Evolutionary conservation across 2,329 filamentous ascomycete species (phyloP).

Genomic region (Aspergillus oerlinghausenensis): DNA sequence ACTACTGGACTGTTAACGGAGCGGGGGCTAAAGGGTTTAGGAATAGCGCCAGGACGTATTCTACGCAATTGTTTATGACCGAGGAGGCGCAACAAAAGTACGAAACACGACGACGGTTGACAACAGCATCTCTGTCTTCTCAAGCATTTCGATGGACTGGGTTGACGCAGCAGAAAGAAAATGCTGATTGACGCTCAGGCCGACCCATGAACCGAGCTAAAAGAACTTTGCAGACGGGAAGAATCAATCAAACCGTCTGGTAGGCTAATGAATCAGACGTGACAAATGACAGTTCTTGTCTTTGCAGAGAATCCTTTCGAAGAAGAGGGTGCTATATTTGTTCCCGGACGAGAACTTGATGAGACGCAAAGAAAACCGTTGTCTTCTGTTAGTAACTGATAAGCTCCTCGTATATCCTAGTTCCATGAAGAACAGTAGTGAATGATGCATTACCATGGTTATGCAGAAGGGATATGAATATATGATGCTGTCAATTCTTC

Average conservation of each 20-base stretch:
- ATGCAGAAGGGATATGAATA: neutral
- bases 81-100: neutral
- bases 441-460: neutral
- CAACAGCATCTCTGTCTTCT: neutral
- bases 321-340: neutral
- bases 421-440: neutral
- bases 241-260: neutral
- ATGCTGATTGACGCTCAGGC: constrained; percentile 13
- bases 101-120: neutral
- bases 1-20: neutral
- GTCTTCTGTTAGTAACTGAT: neutral
- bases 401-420: neutral
- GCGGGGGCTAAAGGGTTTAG: too few species aligned
- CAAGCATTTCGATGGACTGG: constrained; percentile 1
- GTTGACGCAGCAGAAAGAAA: neutral
- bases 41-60: too few species aligned
- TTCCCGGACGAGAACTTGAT: neutral
- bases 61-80: neutral
- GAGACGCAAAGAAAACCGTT: neutral
- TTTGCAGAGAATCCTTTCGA: neutral
- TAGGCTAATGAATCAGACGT: constrained; percentile 1
- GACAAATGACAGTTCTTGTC: constrained; percentile 1
- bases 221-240: constrained; percentile 2
- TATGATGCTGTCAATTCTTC: neutral
- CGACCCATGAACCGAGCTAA: constrained; percentile 12